These are phyloP conservation scores for Pseudotsuga menziesii DNA, from an alignment of 75 land plant species.

Conservation along the genomic window DNA sequence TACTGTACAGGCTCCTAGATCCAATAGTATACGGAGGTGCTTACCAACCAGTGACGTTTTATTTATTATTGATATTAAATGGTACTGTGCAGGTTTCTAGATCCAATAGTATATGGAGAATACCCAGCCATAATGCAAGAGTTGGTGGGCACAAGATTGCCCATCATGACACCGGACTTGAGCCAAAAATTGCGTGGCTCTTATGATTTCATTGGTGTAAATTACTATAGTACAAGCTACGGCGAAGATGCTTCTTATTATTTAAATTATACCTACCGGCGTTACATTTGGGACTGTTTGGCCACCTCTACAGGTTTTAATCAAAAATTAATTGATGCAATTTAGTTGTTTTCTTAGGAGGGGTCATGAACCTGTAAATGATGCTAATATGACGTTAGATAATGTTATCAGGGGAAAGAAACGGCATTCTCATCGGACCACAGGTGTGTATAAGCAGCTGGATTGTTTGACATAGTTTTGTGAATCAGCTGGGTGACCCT, in stretches of 20 bases:
- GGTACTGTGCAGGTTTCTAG: background rate
- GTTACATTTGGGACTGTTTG: background rate
- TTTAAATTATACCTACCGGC: background rate
- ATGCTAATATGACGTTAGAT: background rate
- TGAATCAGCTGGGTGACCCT: background rate
- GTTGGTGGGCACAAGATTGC: constrained; percentile 13
- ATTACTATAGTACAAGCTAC: background rate
- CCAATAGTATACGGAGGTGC: no score
- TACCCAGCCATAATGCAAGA: constrained; percentile 7
- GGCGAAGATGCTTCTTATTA: background rate
- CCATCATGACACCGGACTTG: background rate
- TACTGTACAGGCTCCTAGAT: no score
- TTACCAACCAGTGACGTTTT: no score
- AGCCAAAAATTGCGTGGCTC: no score
- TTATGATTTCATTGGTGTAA: no score
- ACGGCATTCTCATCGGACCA: constrained; percentile 35
- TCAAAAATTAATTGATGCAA: background rate
- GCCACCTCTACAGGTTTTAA: background rate
- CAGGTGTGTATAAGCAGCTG: constrained; percentile 16
- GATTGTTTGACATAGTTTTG: background rate
- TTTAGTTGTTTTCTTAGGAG: background rate
- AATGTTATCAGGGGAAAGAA: constrained; percentile 16
- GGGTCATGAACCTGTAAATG: background rate
- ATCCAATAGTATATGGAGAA: constrained; percentile 14
- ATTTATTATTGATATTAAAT: no score